Base-by-base conservation (phyloP, 208 protist genomes). In the Trichomonas tenax region DNA sequence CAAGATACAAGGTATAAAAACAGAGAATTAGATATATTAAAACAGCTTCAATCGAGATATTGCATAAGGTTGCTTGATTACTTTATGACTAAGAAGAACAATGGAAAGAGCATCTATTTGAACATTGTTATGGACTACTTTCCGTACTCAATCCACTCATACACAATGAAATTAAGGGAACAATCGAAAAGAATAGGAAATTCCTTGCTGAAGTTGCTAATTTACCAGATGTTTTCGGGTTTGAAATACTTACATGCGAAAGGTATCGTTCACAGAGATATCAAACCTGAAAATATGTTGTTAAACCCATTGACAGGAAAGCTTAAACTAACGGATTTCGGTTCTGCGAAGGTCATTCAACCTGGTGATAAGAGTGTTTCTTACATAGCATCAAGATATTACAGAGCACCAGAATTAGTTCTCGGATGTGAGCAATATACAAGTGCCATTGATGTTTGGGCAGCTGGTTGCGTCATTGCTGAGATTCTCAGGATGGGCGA, bases 101-200 rank as follows among this genome's bases (percentile, higher is more conserved):
- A 90, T 14, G 31, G 31, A 17, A 90, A 99, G 34, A 98, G 99
- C 88, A 96, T 99, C 26, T 99, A 99, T 96, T 97, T 99, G 8
- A 99, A 99, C 97, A 97, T 99, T 26, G 99, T 99, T 23, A 98
- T 99, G 97, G 98, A 99, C 89, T 99, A 99, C 97, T 97, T 99
- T 0, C 99, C 99, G 3, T 97, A 99, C 49, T 99, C 99, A 96
- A 97, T 99, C 1, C 98, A 98, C 96, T 97, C 97, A 34, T 96
- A 99, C 31, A 97, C 98, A 31, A 97, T 98, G 48, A 97, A 98
- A 96, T 99, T 98, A 97, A 98, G 97, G 93, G 98, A 98, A 96
- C 58, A 96, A 41, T 98, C 98, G 96, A 95, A 98, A 58, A 8
- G 49, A 58, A 58, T 36, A 98, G 98, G 96, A 95, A 98, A 93